phyloP scores from a whole-genome alignment of 2,329 filamentous ascomycete genomes.

The Fulvia fulva region DNA sequence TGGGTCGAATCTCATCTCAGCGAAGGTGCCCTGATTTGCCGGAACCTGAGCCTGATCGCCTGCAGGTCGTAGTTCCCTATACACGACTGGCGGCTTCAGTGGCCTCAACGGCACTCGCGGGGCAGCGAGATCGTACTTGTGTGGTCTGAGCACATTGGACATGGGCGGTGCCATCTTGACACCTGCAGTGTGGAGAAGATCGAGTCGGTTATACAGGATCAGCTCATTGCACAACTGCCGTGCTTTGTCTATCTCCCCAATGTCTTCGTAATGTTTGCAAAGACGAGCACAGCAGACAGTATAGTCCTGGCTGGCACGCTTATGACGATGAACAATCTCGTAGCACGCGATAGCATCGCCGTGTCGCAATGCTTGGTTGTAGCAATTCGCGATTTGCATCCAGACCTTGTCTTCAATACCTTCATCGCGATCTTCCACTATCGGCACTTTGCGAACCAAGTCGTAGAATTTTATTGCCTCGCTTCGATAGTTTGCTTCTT shows the following conservation, averaged over 20 bases:
- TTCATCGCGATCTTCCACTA: constrained; percentile 17
- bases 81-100: not conserved
- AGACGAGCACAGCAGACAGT: constrained; percentile 40
- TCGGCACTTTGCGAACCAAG: constrained; percentile 38
- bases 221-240: constrained; percentile 73
- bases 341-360: constrained; percentile 74
- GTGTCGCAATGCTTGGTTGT: constrained; percentile 59
- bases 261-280: constrained; percentile 74
- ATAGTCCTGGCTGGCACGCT: constrained; percentile 14
- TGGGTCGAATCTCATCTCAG: not conserved
- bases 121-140: not conserved
- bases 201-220: constrained; percentile 53
- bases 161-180: constrained; percentile 20
- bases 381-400: constrained; percentile 62
- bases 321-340: constrained; percentile 57
- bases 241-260: constrained; percentile 69
- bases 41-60: not conserved
- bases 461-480: constrained; percentile 59
- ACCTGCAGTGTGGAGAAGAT: constrained; percentile 22
- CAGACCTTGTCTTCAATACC: constrained; percentile 46
- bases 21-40: not conserved
- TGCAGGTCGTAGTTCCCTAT: constrained; percentile 5
- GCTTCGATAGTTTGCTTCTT: constrained; percentile 47
- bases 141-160: not conserved
- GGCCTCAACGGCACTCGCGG: not conserved